Evolutionary conservation across 2,329 filamentous ascomycete genomes (phyloP), one percentile per base, ranked within the genome.

Genomic region (Fusarium sp.): DNA sequence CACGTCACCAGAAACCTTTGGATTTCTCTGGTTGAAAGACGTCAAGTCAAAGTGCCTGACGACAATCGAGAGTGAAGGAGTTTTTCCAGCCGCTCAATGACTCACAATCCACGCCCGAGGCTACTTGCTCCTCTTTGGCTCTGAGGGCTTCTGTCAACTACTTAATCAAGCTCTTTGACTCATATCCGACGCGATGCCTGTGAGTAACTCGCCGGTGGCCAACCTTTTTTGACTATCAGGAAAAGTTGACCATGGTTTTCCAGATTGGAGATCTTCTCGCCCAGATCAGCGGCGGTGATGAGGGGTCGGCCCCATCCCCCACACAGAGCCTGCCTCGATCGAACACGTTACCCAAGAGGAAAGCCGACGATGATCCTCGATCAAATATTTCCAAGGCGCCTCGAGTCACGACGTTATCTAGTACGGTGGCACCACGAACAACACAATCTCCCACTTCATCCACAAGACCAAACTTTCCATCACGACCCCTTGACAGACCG

Each of bases 251-350:
- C 45, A 60, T 69, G 57, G 38, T 43, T 43, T 49, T 59, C 36
- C 49, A 80, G 78, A 80, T 80, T 53, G 76, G 77, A 67, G 78
- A 80, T 62, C 73, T 80, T 50, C 71, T 80, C 34, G 88, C 87
- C 69, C 85, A 88, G 75, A 91, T 91, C 69, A 87, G 82, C 68
- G 88, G 82, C 67, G 88, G 84, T 66, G 82, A 84, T 52, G 83
- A 84, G 53, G 67, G 63, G 75, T 78, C 82, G 71, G 72, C 83
- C 15, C 72, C 76, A 44, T 72, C 73, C 50, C 60, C 80, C 43
- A 70, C 80, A 17, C 71, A 80, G 9, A 73, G 76, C 34, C 62
- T 76, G 17, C 62, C 66, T 21, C 74, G 75, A 57, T 61, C 73
- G 7, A 73, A 63, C 33, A 65, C 73, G 14, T 53, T 77, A 28